Evolutionary conservation across 2,329 filamentous ascomycete species (phyloP).

Genomic region (Macrophomina phaseolina): DNA sequence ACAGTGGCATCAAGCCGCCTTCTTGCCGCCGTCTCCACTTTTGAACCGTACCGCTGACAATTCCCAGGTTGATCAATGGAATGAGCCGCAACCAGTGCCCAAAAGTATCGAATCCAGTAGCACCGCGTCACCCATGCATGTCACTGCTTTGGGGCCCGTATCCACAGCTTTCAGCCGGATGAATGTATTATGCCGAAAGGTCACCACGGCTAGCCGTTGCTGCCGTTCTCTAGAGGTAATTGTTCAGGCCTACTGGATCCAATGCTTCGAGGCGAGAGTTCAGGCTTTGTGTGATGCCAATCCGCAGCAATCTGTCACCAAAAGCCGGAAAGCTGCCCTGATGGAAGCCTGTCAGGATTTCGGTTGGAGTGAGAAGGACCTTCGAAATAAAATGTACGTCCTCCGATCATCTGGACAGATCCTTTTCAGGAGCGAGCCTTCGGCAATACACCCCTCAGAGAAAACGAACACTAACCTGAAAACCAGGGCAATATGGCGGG

Average conservation of each 20-base stretch:
- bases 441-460: no score
- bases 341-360: constrained; percentile 61
- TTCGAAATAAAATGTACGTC: constrained; percentile 55
- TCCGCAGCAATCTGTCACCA: constrained; percentile 51
- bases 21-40: background rate
- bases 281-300: constrained; percentile 48
- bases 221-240: constrained; percentile 65
- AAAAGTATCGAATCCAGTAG: constrained; percentile 8
- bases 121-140: background rate
- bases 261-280: constrained; percentile 60
- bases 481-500: constrained; percentile 58
- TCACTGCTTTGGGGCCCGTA: background rate
- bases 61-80: constrained; percentile 31
- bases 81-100: background rate
- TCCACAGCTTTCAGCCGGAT: constrained; percentile 45
- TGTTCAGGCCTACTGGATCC: constrained; percentile 63
- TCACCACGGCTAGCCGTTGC: constrained; percentile 58
- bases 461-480: no score
- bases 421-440: background rate
- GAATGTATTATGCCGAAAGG: constrained; percentile 51
- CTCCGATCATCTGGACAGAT: background rate
- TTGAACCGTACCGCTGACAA: constrained; percentile 20
- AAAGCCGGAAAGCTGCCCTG: constrained; percentile 59
- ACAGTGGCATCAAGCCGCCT: constrained; percentile 22
- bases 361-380: constrained; percentile 63